Percentiles rank a stretch among this genome's conserved stretches.
Evolutionary conservation across 1,139 yeast genomes (phyloP).

Genomic region (Arxiozyma slooffiae): DNA sequence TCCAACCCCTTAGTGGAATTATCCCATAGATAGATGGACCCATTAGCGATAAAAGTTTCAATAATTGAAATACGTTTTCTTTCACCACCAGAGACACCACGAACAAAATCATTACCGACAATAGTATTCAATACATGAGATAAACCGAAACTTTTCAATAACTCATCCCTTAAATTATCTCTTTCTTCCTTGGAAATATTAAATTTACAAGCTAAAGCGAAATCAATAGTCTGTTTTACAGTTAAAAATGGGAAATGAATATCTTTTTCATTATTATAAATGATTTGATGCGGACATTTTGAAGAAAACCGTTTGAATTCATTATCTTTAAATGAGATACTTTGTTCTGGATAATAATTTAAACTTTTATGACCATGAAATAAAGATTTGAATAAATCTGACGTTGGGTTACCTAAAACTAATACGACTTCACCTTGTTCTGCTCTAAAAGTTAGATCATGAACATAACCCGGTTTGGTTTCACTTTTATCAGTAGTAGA

Average conservation of each 20-base stretch:
- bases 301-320: conserved; percentile 20
- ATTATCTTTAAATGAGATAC: conserved; percentile 18
- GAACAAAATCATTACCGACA: conserved; percentile 37
- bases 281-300: conserved; percentile 31
- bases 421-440: conserved; percentile 26
- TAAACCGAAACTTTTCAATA: conserved; percentile 37
- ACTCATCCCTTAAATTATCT: conserved; percentile 32
- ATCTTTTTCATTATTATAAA: conserved; percentile 43
- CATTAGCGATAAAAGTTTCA: conserved; percentile 40
- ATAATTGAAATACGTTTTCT: conserved; percentile 40
- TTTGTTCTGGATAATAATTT: conserved; percentile 30
- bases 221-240: conserved; percentile 39
- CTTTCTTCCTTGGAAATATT: conserved; percentile 32
- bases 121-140: conserved; percentile 35
- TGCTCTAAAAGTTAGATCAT: conserved; percentile 23
- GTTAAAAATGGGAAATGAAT: conserved; percentile 41
- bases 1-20: conserved; percentile 45
- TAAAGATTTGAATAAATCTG: conserved; percentile 16
- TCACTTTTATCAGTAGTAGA: neutral
- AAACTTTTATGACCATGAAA: conserved; percentile 19
- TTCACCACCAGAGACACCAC: conserved; percentile 41
- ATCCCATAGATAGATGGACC: conserved; percentile 44
- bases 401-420: conserved; percentile 22
- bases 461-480: conserved; percentile 5
- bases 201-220: conserved; percentile 30